Conservation (phyloP, 371 early-diverging fungal genomes). For the Mortierella sp. region DNA sequence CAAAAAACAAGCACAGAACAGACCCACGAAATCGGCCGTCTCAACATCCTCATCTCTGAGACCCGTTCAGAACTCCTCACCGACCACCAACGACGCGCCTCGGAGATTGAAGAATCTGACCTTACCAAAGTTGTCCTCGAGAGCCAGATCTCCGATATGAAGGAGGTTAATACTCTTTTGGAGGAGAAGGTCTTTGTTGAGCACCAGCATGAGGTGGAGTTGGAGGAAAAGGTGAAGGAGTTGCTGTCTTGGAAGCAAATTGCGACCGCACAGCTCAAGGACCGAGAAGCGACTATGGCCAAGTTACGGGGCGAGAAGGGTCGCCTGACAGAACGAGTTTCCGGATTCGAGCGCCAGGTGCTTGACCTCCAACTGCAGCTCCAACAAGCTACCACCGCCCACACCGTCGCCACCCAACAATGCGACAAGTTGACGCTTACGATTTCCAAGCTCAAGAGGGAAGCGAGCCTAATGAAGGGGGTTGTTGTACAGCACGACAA, state of each 20-base stretch:
- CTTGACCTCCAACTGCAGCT: background rate
- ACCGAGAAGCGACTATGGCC: slow-evolving; percentile 8
- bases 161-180: background rate
- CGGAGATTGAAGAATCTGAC: slow-evolving; percentile 17
- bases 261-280: slow-evolving; percentile 5
- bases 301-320: slow-evolving; percentile 4
- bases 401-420: slow-evolving; percentile 13
- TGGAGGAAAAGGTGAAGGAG: slow-evolving; percentile 4
- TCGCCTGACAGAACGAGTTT: background rate
- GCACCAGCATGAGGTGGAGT: slow-evolving; percentile 14
- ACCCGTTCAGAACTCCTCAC: slow-evolving; percentile 17
- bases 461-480: slow-evolving; percentile 3
- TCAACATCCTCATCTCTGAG: slow-evolving; percentile 13
- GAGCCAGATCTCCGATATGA: slow-evolving; percentile 49
- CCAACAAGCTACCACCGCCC: background rate
- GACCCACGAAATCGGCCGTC: slow-evolving; percentile 28
- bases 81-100: slow-evolving; percentile 14
- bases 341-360: background rate
- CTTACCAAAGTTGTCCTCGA: slow-evolving; percentile 51
- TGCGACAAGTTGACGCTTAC: slow-evolving; percentile 1
- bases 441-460: slow-evolving; percentile 18
- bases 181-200: background rate
- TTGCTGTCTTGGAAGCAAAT: slow-evolving; percentile 21
- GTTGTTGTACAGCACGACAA: slow-evolving; percentile 9
- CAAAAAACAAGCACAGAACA: slow-evolving; percentile 14